Conservation (phyloP, 768 basidiomycete species). For the Pisolithus tinctorius region DNA sequence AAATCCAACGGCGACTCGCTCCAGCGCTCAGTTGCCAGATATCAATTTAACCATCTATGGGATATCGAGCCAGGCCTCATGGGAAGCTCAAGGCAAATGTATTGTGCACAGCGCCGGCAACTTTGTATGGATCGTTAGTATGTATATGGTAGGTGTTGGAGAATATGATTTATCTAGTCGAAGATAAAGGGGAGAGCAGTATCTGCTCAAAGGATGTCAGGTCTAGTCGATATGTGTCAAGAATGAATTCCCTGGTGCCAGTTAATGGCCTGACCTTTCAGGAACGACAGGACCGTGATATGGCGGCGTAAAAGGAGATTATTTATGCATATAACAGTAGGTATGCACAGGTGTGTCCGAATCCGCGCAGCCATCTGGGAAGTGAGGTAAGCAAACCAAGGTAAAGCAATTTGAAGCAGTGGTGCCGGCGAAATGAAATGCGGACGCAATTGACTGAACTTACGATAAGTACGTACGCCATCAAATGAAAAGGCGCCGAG, state of each 20-base stretch:
- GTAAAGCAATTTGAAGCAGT: background rate
- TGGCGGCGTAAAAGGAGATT: too few species aligned
- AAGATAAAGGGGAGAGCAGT: background rate
- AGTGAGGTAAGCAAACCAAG: slow-evolving; percentile 2
- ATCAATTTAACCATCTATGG: slow-evolving; percentile 21
- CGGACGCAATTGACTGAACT: background rate
- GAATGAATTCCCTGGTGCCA: too few species aligned
- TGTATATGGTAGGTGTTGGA: too few species aligned
- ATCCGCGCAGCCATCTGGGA: background rate
- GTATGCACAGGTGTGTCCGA: background rate
- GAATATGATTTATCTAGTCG: slow-evolving; percentile 3
- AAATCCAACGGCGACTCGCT: background rate
- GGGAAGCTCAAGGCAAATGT: slow-evolving; percentile 19
- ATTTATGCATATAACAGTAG: too few species aligned
- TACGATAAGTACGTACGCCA: background rate
- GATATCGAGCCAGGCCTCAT: slow-evolving; percentile 15
- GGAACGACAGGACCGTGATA: too few species aligned
- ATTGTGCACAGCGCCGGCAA: background rate
- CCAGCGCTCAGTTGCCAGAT: slow-evolving; percentile 4
- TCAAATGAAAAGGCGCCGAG: background rate
- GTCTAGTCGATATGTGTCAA: slow-evolving; percentile 4
- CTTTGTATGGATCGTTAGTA: slow-evolving; percentile 5
- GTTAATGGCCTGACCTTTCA: too few species aligned
- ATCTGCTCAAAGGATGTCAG: background rate
- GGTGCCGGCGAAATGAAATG: background rate